phyloP scores from a whole-genome alignment of 2,329 filamentous ascomycete species.

The Pestalotiopsis sp. region DNA sequence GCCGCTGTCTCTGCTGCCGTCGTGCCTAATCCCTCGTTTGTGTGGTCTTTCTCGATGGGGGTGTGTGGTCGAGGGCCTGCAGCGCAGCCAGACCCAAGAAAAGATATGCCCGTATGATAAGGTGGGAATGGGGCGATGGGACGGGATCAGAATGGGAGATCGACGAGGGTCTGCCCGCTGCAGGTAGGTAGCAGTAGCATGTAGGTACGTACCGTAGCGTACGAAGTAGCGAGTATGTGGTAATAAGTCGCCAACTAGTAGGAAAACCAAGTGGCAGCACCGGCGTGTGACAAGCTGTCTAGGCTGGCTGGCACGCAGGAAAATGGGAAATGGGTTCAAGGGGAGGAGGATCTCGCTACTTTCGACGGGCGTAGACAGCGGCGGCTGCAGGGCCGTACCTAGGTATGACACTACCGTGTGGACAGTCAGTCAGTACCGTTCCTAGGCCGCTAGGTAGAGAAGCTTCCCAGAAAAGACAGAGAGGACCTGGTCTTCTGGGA shows the following conservation, averaged over 20 bases:
- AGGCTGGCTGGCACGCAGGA: background rate
- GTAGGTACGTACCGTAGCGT: no score
- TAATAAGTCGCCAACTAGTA: background rate
- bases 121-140: background rate
- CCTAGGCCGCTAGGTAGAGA: background rate
- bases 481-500: background rate
- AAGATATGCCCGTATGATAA: background rate
- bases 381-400: background rate
- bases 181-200: background rate
- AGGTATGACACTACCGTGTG: background rate
- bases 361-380: background rate
- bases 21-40: background rate
- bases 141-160: slow-evolving; percentile 1
- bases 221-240: no score
- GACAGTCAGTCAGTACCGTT: no score
- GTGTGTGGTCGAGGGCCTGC: background rate
- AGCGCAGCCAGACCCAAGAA: background rate
- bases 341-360: background rate
- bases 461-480: background rate
- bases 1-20: background rate
- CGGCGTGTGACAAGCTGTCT: background rate
- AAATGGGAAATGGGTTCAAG: background rate
- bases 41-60: background rate
- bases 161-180: background rate
- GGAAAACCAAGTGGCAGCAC: background rate